Evolutionary conservation across 1,284 basidiomycete species (phyloP).

Genomic region (Cerioporus squamosus): DNA sequence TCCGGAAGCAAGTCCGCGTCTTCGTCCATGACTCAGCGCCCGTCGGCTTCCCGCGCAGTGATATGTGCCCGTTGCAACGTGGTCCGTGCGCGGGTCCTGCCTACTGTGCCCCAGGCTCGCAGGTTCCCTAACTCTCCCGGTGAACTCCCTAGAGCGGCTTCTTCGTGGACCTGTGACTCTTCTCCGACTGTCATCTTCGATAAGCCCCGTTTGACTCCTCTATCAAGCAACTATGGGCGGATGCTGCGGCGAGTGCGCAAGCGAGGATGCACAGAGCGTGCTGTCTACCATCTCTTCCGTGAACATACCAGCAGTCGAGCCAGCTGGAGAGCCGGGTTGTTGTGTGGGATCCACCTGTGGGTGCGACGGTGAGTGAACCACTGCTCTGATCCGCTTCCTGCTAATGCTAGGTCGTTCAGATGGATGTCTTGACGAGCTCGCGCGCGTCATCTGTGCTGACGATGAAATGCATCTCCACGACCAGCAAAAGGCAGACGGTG

Average conservation of each 20-base stretch:
- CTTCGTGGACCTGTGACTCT: too few relatives aligned
- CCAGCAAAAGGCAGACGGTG: not conserved
- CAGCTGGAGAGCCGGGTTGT: slow-evolving; percentile 5
- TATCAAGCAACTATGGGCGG: slow-evolving; percentile 12
- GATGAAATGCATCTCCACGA: slow-evolving; percentile 35
- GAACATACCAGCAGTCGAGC: not conserved
- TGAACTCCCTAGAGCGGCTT: too few relatives aligned
- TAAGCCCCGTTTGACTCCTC: not conserved
- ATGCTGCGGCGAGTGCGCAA: slow-evolving; percentile 15
- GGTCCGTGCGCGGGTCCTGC: too few relatives aligned
- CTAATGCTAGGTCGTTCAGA: slow-evolving; percentile 17
- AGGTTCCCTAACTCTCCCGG: too few relatives aligned
- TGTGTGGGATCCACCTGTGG: slow-evolving; percentile 21
- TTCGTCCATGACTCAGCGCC: too few relatives aligned
- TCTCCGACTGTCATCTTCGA: not conserved
- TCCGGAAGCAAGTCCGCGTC: too few relatives aligned
- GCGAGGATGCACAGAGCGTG: slow-evolving; percentile 10
- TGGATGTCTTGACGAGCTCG: slow-evolving; percentile 32
- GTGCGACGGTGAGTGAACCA: slow-evolving; percentile 18
- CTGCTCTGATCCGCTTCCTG: not conserved
- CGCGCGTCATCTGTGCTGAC: slow-evolving; percentile 35
- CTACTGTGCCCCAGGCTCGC: too few relatives aligned
- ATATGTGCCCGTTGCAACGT: too few relatives aligned
- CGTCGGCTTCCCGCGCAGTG: too few relatives aligned
- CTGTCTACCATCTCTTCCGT: not conserved